Evolutionary conservation across 495 filamentous ascomycete genomes (phyloP), one percentile per base, ranked within the genome.

Genomic region (Penicillium coprophilum): DNA sequence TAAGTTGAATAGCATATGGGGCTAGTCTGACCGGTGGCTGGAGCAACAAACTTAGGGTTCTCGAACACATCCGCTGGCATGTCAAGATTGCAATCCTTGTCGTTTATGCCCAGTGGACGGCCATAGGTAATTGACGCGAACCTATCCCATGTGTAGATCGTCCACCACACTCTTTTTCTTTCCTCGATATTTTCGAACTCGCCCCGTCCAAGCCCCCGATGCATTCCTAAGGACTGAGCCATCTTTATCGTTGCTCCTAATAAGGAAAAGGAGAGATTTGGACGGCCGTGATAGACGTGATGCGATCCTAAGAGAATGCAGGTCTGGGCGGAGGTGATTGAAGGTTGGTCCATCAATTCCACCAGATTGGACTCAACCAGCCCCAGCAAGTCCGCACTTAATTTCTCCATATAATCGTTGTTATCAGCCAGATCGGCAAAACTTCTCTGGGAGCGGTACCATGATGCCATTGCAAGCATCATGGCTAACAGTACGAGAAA

Each of bases 61-160:
- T 71, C 68, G 2, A 50, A 40, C 4, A 66, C 41, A 40, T 73
- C 70, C 0, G 56, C 60, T 3, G 71, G 71, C 64, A 68, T 70
- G 12, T 58, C 47, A 11, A 71, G 39, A 50, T 73, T 70, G 57
- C 69, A 71, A 36, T 73, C 71, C 38, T 66, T 67, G 53, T 71
- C 71, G 41, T 71, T 70, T 19, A 73, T 71, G 1, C 68, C 65
- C 28, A 71, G 32, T 3, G 71, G 71, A 6, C 68, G 51, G 1
- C 71, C 71, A 53, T 73, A 73, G 0, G 64, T 70, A 20, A 71
- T 71, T 19, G 69, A 70, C 0, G 69, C 71, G 36, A 74, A 71
- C 48, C 67, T 55, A 23, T 74, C 71, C 69, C 69, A 71, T 10
- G 69, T 74, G 49, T 72, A 74, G 7, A 71, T 69, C 6, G 69